phyloP scores from a whole-genome alignment of 192 early-diverging fungal species.

The Powellomyces hirtus region DNA sequence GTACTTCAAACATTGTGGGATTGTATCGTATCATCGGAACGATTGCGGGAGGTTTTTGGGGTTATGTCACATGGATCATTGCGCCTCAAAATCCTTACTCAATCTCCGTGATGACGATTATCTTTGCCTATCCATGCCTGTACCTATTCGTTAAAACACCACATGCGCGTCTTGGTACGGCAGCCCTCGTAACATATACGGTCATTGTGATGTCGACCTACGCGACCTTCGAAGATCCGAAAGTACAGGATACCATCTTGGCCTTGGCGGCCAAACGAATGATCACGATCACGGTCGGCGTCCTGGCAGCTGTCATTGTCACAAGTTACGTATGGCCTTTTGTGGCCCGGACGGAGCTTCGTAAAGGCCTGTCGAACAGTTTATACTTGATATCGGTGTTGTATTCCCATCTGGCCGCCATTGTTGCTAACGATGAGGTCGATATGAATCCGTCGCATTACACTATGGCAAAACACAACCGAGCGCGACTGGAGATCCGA shows the following conservation, averaged over 20 bases:
- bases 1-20: slow-evolving; percentile 68
- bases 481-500: slow-evolving; percentile 4
- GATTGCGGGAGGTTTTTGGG: slow-evolving; percentile 64
- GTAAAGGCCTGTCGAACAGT: slow-evolving; percentile 55
- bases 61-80: slow-evolving; percentile 59
- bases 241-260: slow-evolving; percentile 45
- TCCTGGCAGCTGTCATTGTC: slow-evolving; percentile 63
- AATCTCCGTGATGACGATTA: slow-evolving; percentile 46
- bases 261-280: slow-evolving; percentile 57
- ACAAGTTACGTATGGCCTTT: slow-evolving; percentile 83
- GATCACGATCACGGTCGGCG: slow-evolving; percentile 69
- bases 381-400: slow-evolving; percentile 65
- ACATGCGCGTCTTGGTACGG: slow-evolving; percentile 75
- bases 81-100: slow-evolving; percentile 42
- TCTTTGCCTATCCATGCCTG: slow-evolving; percentile 66
- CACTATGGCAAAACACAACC: neutral
- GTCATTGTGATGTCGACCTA: slow-evolving; percentile 47
- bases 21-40: slow-evolving; percentile 77
- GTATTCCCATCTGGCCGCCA: slow-evolving; percentile 66
- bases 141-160: slow-evolving; percentile 64
- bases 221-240: slow-evolving; percentile 67
- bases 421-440: slow-evolving; percentile 41
- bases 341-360: slow-evolving; percentile 77
- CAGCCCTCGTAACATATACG: slow-evolving; percentile 73
- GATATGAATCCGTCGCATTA: slow-evolving; percentile 13